These are phyloP conservation scores for Dissophora ornata DNA, from an alignment of 192 early-diverging fungal species.

Conservation along the genomic window DNA sequence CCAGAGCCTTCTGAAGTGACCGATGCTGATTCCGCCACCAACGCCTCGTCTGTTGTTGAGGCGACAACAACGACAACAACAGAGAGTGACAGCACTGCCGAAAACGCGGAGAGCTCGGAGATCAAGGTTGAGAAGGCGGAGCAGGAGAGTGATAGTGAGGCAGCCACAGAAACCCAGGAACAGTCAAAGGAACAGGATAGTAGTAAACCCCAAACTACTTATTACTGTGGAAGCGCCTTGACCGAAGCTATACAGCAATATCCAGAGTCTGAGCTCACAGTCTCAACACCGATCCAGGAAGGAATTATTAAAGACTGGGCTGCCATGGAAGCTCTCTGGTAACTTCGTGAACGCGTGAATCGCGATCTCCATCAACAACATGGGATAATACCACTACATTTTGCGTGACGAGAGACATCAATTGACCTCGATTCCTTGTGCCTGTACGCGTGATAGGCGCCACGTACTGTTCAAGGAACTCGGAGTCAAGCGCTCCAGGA, in stretches of 20 bases:
- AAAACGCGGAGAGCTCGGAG: slow-evolving; percentile 12
- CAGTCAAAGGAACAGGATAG: slow-evolving; percentile 19
- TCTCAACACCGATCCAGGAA: slow-evolving; percentile 65
- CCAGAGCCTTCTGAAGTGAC: slow-evolving; percentile 23
- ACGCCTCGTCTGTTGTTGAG: slow-evolving; percentile 16
- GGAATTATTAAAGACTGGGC: slow-evolving; percentile 79
- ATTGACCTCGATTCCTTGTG: neutral
- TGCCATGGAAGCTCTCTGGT: slow-evolving; percentile 77
- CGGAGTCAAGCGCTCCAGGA: slow-evolving; percentile 76
- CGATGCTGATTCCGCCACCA: slow-evolving; percentile 1
- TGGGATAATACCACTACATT: neutral
- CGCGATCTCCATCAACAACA: neutral
- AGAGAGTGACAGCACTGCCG: slow-evolving; percentile 42
- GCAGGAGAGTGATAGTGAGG: slow-evolving; percentile 5
- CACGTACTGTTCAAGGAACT: slow-evolving; percentile 85
- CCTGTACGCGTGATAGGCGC: slow-evolving; percentile 55
- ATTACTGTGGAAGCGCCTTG: slow-evolving; percentile 47
- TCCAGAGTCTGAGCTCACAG: slow-evolving; percentile 25
- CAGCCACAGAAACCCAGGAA: neutral
- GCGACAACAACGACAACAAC: neutral
- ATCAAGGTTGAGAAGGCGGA: slow-evolving; percentile 25
- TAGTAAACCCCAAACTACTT: slow-evolving; percentile 25
- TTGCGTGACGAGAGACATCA: no score
- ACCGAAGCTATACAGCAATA: slow-evolving; percentile 39
- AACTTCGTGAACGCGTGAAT: slow-evolving; percentile 11